Percentiles rank a stretch among this genome's conserved stretches.
Conservation (phyloP, 495 filamentous ascomycete genomes). For the Platismatia glauca region DNA sequence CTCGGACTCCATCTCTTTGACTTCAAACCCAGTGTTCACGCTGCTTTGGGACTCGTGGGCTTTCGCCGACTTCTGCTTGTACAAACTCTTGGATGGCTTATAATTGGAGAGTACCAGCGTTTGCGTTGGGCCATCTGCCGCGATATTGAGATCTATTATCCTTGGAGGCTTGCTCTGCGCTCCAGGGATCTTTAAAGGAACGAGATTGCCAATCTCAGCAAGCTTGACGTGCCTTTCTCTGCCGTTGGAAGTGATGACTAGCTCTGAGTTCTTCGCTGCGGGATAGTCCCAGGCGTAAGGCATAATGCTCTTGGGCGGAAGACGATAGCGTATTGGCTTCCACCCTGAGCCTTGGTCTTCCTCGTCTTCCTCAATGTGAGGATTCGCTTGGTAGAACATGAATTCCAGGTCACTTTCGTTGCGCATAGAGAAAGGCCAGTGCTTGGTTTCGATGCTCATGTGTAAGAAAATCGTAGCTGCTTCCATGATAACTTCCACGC, state of each 20-base stretch:
- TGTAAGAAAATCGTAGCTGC: constrained; percentile 88
- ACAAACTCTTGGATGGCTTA: constrained; percentile 86
- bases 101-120: constrained; percentile 92
- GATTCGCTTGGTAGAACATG: constrained; percentile 83
- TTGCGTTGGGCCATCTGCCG: constrained; percentile 89
- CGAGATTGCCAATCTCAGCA: constrained; percentile 88
- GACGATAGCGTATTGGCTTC: constrained; percentile 84
- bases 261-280: constrained; percentile 88
- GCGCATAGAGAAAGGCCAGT: constrained; percentile 97
- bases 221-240: constrained; percentile 86
- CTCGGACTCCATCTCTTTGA: constrained; percentile 79
- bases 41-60: constrained; percentile 47
- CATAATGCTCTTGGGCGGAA: constrained; percentile 95
- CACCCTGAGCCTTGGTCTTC: constrained; percentile 72
- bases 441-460: constrained; percentile 76
- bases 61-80: constrained; percentile 63
- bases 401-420: constrained; percentile 97
- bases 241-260: constrained; percentile 68
- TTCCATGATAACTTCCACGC: constrained; percentile 85
- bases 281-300: constrained; percentile 99
- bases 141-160: constrained; percentile 92
- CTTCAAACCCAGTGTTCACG: constrained; percentile 68
- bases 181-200: constrained; percentile 75
- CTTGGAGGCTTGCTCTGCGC: constrained; percentile 51
- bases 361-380: constrained; percentile 69